phyloP scores from a whole-genome alignment of 139 green algal genomes.

The Coelastrella sp. region DNA sequence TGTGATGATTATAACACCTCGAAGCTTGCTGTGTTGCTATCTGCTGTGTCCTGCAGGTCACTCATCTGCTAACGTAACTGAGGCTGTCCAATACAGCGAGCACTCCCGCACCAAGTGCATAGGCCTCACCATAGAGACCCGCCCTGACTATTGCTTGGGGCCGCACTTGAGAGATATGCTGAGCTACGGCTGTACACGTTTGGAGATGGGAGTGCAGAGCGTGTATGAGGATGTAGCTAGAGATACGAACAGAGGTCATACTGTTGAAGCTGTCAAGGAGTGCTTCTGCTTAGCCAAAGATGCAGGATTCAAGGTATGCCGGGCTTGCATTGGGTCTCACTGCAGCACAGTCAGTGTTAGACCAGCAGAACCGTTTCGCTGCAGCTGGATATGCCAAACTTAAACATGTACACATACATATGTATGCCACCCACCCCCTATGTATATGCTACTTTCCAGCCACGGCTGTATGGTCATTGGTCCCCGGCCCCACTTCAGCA shows the following conservation, averaged over 20 bases:
- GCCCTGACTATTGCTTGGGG: constrained; percentile 92
- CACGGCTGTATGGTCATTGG: too few relatives aligned
- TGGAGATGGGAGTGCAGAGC: constrained; percentile 91
- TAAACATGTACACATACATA: too few relatives aligned
- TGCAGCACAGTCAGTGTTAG: too few relatives aligned
- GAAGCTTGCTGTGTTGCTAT: not conserved
- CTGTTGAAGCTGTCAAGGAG: constrained; percentile 85
- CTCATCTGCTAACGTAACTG: constrained; percentile 4
- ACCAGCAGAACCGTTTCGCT: too few relatives aligned
- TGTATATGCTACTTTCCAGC: too few relatives aligned
- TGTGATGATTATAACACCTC: too few relatives aligned
- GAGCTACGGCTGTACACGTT: constrained; percentile 91
- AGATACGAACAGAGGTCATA: constrained; percentile 94
- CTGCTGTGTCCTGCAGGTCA: constrained; percentile 33
- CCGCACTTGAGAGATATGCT: constrained; percentile 87
- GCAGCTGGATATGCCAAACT: not conserved
- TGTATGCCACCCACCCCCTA: too few relatives aligned
- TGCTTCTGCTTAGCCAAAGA: constrained; percentile 97
- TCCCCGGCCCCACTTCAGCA: too few relatives aligned
- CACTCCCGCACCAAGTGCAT: constrained; percentile 91
- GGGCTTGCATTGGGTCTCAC: not conserved
- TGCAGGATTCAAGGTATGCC: constrained; percentile 90
- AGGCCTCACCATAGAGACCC: constrained; percentile 98
- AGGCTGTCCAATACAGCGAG: constrained; percentile 72
- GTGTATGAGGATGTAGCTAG: constrained; percentile 96